Base-by-base conservation (phyloP, 345 rosid species). In the Rhodamnia argentea region DNA sequence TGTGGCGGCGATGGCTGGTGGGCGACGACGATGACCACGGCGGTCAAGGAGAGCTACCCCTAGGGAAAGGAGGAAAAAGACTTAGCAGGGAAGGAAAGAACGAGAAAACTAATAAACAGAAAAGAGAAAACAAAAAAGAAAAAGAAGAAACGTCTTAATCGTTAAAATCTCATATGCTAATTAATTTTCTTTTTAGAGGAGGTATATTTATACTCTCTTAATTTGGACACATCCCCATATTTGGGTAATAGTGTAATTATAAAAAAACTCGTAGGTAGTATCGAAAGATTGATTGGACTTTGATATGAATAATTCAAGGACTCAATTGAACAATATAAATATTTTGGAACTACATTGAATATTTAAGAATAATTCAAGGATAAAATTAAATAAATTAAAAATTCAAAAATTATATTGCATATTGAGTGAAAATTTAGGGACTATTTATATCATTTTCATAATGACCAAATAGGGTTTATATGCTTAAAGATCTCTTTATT, bases 331-430 rank as follows among this genome's bases (percentile, higher is more conserved):
- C 5, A 70, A 70, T 16, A 32, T 70, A 1, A 32, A 9, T 9
- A 1, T 18, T 32, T 0, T 3, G 5, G 7, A 0, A 32, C 1
- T 20, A 4, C 1, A 64, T 32, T 18, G 1, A 32, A 20, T 20
- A 64, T 64, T 32, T 70, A 18, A 2, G 10, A 5, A 18, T 2
- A 16, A 1, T 70, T 70, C 12, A 32, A 16, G 0, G 0, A 70
- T 11, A 2, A 32, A 70, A 70, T 70, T 70, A 32, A 70, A 32
- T 0, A 37, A 70, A 70, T 32, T 32, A 1, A 70, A 70, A 8
- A 0, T 70, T 70, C 0, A 0, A 1, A 2, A 1, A 9, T 32
- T 1, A 70, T 0, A 70, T 32, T 70, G 5, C 3, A 70, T 0
- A 18, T 1, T 0, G 0, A 70, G 24, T 32, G 0, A 32, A 2